These are phyloP conservation scores for Suillus plorans DNA, from an alignment of 768 basidiomycete species.

Conservation along the genomic window DNA sequence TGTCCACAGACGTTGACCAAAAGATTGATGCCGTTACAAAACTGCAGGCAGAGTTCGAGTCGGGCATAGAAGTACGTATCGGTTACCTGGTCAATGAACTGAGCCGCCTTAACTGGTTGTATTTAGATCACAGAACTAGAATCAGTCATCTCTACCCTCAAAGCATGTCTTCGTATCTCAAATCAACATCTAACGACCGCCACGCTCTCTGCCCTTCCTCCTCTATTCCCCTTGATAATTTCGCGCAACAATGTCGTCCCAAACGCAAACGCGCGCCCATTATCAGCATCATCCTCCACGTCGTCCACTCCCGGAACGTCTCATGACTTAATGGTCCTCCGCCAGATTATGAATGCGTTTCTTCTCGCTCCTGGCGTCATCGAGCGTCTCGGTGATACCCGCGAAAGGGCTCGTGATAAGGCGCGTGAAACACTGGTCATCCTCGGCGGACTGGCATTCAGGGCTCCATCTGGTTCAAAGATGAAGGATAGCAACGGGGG, in stretches of 20 bases:
- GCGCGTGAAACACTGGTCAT: conserved; percentile 77
- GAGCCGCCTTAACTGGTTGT: conserved; percentile 3
- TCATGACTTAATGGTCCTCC: conserved; percentile 59
- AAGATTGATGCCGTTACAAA: conserved; percentile 81
- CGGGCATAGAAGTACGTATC: conserved; percentile 59
- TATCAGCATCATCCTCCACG: conserved; percentile 54
- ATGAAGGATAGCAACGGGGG: conserved; percentile 58
- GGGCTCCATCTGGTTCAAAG: conserved; percentile 48
- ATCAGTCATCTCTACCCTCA: conserved; percentile 64
- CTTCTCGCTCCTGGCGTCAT: conserved; percentile 75
- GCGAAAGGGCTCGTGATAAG: conserved; percentile 67
- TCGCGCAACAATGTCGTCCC: conserved; percentile 34
- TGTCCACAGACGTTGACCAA: conserved; percentile 65
- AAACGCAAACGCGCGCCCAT: conserved; percentile 31
- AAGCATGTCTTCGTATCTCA: conserved; percentile 72
- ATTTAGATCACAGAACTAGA: conserved; percentile 73
- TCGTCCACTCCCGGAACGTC: conserved; percentile 44
- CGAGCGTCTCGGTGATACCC: conserved; percentile 78
- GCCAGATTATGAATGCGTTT: conserved; percentile 66
- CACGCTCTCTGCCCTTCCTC: conserved; percentile 67
- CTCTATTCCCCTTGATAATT: conserved; percentile 64
- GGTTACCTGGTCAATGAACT: neutral
- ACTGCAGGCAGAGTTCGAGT: conserved; percentile 73
- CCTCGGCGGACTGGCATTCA: conserved; percentile 72
- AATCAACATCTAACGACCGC: conserved; percentile 83